phyloP scores from a whole-genome alignment of 768 basidiomycete genomes.

The Panaeolus cyanescens region DNA sequence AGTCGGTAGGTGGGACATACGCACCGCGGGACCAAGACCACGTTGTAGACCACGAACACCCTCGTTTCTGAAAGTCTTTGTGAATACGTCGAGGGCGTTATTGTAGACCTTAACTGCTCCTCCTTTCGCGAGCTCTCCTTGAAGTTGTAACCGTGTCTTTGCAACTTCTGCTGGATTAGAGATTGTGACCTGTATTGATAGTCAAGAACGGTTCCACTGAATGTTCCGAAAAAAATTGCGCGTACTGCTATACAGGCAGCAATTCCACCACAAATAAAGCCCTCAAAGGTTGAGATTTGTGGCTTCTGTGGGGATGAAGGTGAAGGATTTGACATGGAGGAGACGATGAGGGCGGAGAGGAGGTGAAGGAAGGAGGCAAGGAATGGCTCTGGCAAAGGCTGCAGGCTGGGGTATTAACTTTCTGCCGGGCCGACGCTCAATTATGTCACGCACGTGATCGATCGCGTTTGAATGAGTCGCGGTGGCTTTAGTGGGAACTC shows the following conservation, averaged over 20 bases:
- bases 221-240: conserved; percentile 12
- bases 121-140: conserved; percentile 87
- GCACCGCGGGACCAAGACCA: conserved; percentile 87
- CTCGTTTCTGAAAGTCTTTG: conserved; percentile 88
- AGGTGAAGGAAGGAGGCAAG: background rate
- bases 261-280: conserved; percentile 86
- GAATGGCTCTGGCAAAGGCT: background rate
- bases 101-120: conserved; percentile 81
- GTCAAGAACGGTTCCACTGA: conserved; percentile 9
- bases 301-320: conserved; percentile 17
- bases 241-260: conserved; percentile 91
- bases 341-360: conserved; percentile 4
- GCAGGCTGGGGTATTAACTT: background rate
- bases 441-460: background rate
- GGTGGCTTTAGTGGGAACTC: background rate
- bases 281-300: conserved; percentile 67
- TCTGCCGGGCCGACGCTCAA: background rate
- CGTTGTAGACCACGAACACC: conserved; percentile 91
- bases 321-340: conserved; percentile 12
- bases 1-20: conserved; percentile 23
- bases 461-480: background rate
- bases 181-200: conserved; percentile 61
- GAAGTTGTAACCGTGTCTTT: conserved; percentile 94
- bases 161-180: conserved; percentile 85
- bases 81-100: conserved; percentile 81